phyloP scores from a whole-genome alignment of 352 stramenopile genomes.

The Globisporangium cederbergense region DNA sequence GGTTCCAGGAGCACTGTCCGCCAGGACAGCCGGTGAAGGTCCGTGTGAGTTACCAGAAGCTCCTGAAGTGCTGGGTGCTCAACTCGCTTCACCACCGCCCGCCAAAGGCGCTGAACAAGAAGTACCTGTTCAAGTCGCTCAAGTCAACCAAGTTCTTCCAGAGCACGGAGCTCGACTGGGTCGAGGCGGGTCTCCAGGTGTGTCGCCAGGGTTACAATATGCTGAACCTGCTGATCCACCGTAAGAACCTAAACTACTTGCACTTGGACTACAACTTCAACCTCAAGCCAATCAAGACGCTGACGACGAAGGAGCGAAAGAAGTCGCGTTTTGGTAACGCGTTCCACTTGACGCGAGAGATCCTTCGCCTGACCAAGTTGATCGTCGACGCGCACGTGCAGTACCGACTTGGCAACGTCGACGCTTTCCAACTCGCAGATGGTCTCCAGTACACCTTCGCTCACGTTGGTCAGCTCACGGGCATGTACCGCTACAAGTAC shows the following conservation, averaged over 20 bases:
- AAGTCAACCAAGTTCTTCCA: constrained; percentile 99
- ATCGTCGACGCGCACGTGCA: constrained; percentile 99
- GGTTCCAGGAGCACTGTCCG: constrained; percentile 98
- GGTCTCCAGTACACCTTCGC: constrained; percentile 99
- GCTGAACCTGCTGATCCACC: constrained; percentile 99
- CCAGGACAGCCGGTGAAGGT: constrained; percentile 99
- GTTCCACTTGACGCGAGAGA: constrained; percentile 97
- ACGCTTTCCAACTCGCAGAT: constrained; percentile 99
- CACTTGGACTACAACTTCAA: constrained; percentile 99
- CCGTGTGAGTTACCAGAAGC: constrained; percentile 99
- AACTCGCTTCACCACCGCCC: constrained; percentile 96
- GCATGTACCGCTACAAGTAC: constrained; percentile 99
- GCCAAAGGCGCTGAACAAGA: constrained; percentile 95
- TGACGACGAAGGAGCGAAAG: constrained; percentile 99
- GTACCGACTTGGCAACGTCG: constrained; percentile 99
- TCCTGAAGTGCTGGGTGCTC: constrained; percentile 99
- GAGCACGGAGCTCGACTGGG: constrained; percentile 99
- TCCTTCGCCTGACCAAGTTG: constrained; percentile 98
- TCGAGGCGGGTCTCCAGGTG: constrained; percentile 97
- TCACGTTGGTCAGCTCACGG: constrained; percentile 99
- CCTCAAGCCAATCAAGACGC: constrained; percentile 99
- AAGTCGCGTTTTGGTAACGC: constrained; percentile 97
- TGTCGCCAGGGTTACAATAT: constrained; percentile 99
- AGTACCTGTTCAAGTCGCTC: constrained; percentile 98
- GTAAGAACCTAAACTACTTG: constrained; percentile 99